These are phyloP conservation scores for Gynostemma pentaphyllum DNA, from an alignment of 306 rosid species.

Conservation along the genomic window DNA sequence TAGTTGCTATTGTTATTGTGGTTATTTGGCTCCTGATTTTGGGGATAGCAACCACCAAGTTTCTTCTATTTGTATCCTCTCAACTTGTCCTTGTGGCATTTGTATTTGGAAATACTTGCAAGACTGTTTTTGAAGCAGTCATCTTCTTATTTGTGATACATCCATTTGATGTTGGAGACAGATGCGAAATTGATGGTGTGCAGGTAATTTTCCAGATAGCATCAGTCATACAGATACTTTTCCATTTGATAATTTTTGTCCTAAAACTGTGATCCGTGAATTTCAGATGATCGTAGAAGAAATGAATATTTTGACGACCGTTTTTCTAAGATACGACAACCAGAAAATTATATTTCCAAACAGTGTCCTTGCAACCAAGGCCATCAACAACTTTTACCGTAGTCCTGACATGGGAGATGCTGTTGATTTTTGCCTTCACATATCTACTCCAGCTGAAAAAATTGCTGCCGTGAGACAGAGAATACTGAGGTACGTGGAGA, in stretches of 20 bases:
- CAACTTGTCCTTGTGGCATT: constrained; percentile 79
- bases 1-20: constrained; percentile 40
- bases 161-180: constrained; percentile 91
- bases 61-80: constrained; percentile 66
- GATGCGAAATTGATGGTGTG: constrained; percentile 74
- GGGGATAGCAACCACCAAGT: constrained; percentile 65
- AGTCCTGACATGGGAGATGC: constrained; percentile 90
- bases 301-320: constrained; percentile 83
- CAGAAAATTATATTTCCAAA: constrained; percentile 51
- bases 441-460: constrained; percentile 72
- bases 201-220: constrained; percentile 38
- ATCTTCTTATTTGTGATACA: constrained; percentile 81
- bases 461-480: constrained; percentile 43
- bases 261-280: not conserved
- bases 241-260: not conserved
- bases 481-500: constrained; percentile 35
- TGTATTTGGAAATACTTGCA: constrained; percentile 87
- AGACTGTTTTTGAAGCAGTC: constrained; percentile 78
- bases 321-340: constrained; percentile 66
- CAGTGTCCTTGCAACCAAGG: constrained; percentile 54
- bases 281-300: constrained; percentile 93
- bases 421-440: constrained; percentile 57
- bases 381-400: constrained; percentile 68
- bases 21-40: constrained; percentile 67
- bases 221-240: not conserved